Evolutionary conservation across 2,329 filamentous ascomycete genomes (phyloP).

Genomic region (Cercospora berteroae): DNA sequence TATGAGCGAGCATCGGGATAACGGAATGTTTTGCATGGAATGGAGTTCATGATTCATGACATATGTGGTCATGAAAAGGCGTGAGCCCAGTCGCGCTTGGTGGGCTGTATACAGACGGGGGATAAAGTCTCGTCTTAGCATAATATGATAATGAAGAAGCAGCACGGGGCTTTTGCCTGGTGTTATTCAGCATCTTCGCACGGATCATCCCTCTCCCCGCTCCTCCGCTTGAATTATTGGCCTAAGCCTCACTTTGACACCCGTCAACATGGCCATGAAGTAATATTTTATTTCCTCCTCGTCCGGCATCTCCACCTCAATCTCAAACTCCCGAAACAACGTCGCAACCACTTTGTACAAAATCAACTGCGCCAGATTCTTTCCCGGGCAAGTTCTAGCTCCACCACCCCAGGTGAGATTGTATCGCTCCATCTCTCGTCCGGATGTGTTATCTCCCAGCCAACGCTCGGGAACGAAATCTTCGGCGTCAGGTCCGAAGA

Average conservation of each 20-base stretch:
- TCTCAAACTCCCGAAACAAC: slow-evolving; percentile 16
- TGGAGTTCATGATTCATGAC: neutral
- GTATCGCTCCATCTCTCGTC: slow-evolving; percentile 21
- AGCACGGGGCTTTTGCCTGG: neutral
- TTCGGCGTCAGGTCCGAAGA: slow-evolving; percentile 37
- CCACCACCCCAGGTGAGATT: slow-evolving; percentile 29
- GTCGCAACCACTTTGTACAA: slow-evolving; percentile 22
- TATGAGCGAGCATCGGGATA: neutral
- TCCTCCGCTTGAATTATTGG: neutral
- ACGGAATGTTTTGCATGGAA: neutral
- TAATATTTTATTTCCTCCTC: slow-evolving; percentile 18
- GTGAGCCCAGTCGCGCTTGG: neutral
- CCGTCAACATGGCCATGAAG: slow-evolving; percentile 23
- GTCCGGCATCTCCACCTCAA: slow-evolving; percentile 14
- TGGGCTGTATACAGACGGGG: neutral
- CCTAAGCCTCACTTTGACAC: slow-evolving; percentile 9
- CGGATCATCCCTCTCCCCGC: too few relatives aligned
- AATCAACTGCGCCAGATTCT: slow-evolving; percentile 33
- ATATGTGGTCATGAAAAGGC: neutral
- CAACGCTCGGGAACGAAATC: slow-evolving; percentile 40
- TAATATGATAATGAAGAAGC: neutral
- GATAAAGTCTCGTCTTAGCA: neutral
- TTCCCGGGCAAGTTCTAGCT: slow-evolving; percentile 25
- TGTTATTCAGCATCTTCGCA: neutral
- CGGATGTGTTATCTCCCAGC: slow-evolving; percentile 25